These are phyloP conservation scores for Gynochthodes officinalis DNA, from an alignment of 257 asterid species.

Conservation along the genomic window DNA sequence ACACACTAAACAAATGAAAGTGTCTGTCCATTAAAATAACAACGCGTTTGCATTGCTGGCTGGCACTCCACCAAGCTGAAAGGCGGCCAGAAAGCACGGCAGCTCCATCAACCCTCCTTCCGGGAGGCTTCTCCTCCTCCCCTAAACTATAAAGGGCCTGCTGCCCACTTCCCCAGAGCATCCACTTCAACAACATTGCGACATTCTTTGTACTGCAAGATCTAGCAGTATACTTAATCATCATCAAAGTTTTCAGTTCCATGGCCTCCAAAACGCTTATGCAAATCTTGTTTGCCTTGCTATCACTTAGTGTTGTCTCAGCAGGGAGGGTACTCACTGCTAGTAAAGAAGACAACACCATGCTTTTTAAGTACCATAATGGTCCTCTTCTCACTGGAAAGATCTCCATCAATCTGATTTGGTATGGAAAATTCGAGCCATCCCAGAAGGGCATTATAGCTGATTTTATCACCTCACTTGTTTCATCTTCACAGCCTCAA, in stretches of 20 bases:
- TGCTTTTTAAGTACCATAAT: constrained; percentile 34
- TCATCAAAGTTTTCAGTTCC: neutral
- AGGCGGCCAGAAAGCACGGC: neutral
- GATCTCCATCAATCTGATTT: constrained; percentile 23
- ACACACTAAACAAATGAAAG: neutral
- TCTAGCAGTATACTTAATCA: neutral
- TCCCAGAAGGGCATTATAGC: constrained; percentile 18
- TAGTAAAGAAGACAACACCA: constrained; percentile 9
- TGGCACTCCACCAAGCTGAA: constrained; percentile 1
- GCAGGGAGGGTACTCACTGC: neutral
- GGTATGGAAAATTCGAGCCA: constrained; percentile 31
- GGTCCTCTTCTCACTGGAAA: constrained; percentile 26
- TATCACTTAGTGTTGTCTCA: neutral
- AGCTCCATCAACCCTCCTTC: no score
- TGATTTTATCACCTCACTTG: constrained; percentile 23
- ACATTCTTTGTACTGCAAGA: no score
- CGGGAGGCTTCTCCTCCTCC: no score
- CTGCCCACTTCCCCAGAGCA: neutral
- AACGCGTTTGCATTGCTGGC: neutral
- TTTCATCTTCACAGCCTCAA: constrained; percentile 11
- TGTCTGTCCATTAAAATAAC: neutral
- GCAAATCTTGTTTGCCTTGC: constrained; percentile 4
- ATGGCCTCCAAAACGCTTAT: neutral
- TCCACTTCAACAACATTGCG: neutral
- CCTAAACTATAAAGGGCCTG: neutral